Percentiles rank a stretch among this genome's conserved stretches.
Evolutionary conservation across 1,139 yeast genomes (phyloP).

Genomic region (Pichia sp.): DNA sequence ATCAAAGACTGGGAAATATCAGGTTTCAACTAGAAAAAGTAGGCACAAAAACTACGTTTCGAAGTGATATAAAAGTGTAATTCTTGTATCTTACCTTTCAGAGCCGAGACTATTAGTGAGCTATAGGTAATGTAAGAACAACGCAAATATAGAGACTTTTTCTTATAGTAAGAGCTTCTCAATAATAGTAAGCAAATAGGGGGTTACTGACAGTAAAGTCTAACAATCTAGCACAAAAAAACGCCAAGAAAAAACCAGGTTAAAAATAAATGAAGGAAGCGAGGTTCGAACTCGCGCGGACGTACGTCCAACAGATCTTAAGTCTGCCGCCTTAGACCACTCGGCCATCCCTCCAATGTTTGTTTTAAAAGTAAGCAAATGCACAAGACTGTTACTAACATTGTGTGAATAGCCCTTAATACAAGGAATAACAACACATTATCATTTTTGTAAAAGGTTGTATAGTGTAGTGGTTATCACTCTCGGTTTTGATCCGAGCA

Average conservation of each 20-base stretch:
- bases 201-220: no score
- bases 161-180: no score
- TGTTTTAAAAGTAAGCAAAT: not conserved
- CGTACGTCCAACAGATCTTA: conserved; percentile 34
- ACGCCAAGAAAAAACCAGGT: not conserved
- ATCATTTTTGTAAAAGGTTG: conserved; percentile 29
- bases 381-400: no score
- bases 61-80: no score
- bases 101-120: no score
- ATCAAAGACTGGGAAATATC: conserved; percentile 46
- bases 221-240: not conserved
- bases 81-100: no score
- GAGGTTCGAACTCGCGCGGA: conserved; percentile 86
- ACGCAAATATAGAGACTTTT: no score
- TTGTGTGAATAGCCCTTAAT: no score
- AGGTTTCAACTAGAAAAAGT: conserved; percentile 23
- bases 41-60: no score
- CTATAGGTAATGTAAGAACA: no score
- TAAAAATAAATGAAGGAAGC: conserved; percentile 50
- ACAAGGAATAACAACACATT: not conserved
- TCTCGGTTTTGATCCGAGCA: conserved; percentile 69
- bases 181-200: no score
- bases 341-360: conserved; percentile 31
- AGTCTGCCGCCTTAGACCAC: conserved; percentile 34
- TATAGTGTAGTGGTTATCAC: conserved; percentile 65